Percentiles rank a stretch among this genome's conserved stretches.
Conservation (phyloP, 2,329 filamentous ascomycete genomes). For the Neofusicoccum sp. region DNA sequence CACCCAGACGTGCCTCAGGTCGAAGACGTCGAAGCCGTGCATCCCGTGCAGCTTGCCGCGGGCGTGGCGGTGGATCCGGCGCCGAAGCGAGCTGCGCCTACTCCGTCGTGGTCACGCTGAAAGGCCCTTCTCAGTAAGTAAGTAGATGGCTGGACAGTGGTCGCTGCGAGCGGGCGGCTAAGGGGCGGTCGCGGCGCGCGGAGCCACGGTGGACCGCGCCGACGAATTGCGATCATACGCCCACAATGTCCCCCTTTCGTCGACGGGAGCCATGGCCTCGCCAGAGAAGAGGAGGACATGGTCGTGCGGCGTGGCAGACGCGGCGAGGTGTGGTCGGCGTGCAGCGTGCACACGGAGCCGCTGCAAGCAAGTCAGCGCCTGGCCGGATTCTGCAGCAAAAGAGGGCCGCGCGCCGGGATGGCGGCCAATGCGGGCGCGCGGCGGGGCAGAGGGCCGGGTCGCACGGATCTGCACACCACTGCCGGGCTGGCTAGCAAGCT, state of each 20-base stretch:
- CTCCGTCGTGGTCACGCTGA: conserved; percentile 60
- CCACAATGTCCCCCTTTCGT: conserved; percentile 75
- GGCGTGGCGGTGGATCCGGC: conserved; percentile 62
- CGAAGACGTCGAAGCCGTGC: conserved; percentile 71
- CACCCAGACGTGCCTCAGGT: conserved; percentile 51
- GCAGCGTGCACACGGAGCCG: conserved; percentile 14
- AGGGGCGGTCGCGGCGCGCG: conserved; percentile 47
- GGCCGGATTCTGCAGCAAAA: not conserved
- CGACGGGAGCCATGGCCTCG: conserved; percentile 64
- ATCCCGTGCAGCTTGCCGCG: conserved; percentile 70
- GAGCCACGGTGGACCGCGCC: conserved; percentile 64
- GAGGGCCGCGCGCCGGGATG: not conserved
- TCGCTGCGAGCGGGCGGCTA: conserved; percentile 68
- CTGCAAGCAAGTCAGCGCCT: conserved; percentile 19
- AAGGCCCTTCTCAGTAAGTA: conserved; percentile 70
- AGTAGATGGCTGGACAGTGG: conserved; percentile 66
- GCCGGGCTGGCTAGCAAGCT: conserved; percentile 50
- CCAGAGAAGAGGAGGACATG: conserved; percentile 81
- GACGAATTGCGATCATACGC: conserved; percentile 65
- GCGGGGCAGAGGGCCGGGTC: not conserved
- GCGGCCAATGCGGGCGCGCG: not conserved
- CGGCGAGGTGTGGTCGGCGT: conserved; percentile 44
- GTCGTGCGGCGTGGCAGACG: conserved; percentile 64
- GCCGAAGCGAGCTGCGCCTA: conserved; percentile 70
- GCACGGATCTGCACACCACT: conserved; percentile 5